Base-by-base conservation (phyloP, 2,329 filamentous ascomycete genomes). In the Domatiomyces catenatus region DNA sequence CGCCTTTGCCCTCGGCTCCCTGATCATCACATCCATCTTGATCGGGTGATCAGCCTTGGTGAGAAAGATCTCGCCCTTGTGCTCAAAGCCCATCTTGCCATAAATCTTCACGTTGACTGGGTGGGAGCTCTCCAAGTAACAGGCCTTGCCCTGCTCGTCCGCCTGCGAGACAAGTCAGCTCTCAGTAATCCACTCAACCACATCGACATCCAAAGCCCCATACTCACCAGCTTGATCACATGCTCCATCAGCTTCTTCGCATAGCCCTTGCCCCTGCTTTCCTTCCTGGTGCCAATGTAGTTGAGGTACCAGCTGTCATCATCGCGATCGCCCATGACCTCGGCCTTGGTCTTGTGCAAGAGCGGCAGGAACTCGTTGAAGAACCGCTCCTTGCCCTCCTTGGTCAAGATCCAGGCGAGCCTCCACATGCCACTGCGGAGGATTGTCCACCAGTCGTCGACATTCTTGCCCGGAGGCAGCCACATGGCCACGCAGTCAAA, bases 101-200 rank as follows among this genome's bases (percentile, higher is more conserved):
- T 92, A 93, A 65, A 88, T 86, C 32, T 68, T 65, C 55, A 80
- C 76, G 64, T 90, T 92, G 54, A 69, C 68, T 51, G 68, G 68
- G 52, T 84, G 80, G 63, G 81, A 86, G 55, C 83, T 86, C 71
- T 93, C 86, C 47, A 93, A 76, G 62, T 92, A 93, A 58, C 84
- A 81, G 20, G 80, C 74, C 43, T 76, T 73, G 46, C 77, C 75
- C 61, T 86, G 80, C 15, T 66, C 66, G 63, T 92, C 86, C 44
- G 85, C 84, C 75, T 81, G 54, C 43, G 10, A 17, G 19, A 17
- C 28, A 17, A 22, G 49, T 50, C 22, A 52, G 36, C 28, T 36
- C 44, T 39, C n/a, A 44, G 19, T 22, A 10, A 32, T 5, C 19
- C 42, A 15, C 32, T 15, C 32, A 15, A 39, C 2, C 5, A 17